Conservation (phyloP, 805 yeast species). For the Scheffersomyces coipomensis region DNA sequence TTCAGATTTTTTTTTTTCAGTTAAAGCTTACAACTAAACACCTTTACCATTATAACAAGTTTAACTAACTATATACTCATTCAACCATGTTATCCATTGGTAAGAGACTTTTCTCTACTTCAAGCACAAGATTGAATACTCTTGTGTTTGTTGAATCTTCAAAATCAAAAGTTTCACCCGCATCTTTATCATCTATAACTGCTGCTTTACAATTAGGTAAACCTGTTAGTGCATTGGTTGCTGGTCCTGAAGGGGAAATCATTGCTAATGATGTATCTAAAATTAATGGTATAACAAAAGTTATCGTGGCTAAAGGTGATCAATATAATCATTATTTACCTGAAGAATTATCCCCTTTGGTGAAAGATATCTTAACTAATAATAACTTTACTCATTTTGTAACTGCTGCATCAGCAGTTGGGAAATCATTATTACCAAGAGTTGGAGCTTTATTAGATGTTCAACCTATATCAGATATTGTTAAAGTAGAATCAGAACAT, state of each 20-base stretch:
- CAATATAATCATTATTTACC: conserved; percentile 73
- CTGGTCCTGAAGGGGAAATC: conserved; percentile 60
- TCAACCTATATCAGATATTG: conserved; percentile 86
- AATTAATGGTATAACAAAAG: conserved; percentile 52
- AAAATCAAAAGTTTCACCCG: conserved; percentile 56
- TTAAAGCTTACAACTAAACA: not conserved
- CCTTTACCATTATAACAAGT: not conserved
- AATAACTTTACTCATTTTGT: conserved; percentile 66
- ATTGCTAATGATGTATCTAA: conserved; percentile 49
- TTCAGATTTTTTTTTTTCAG: not conserved
- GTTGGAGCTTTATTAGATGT: conserved; percentile 79
- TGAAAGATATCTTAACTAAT: conserved; percentile 44
- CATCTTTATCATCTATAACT: conserved; percentile 66
- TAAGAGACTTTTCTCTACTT: conserved; percentile 48
- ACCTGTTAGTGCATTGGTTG: conserved; percentile 75
- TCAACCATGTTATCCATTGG: conserved; percentile 4
- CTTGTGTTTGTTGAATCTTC: conserved; percentile 72
- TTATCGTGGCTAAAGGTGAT: conserved; percentile 55
- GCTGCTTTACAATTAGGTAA: conserved; percentile 79
- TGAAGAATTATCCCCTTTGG: conserved; percentile 74
- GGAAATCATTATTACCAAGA: conserved; percentile 84
- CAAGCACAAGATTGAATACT: conserved; percentile 40
- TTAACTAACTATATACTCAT: not conserved
- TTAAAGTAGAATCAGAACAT: conserved; percentile 58
- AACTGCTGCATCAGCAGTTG: conserved; percentile 81